phyloP scores from a whole-genome alignment of 1,284 basidiomycete species.

The Heterobasidion irregulare region DNA sequence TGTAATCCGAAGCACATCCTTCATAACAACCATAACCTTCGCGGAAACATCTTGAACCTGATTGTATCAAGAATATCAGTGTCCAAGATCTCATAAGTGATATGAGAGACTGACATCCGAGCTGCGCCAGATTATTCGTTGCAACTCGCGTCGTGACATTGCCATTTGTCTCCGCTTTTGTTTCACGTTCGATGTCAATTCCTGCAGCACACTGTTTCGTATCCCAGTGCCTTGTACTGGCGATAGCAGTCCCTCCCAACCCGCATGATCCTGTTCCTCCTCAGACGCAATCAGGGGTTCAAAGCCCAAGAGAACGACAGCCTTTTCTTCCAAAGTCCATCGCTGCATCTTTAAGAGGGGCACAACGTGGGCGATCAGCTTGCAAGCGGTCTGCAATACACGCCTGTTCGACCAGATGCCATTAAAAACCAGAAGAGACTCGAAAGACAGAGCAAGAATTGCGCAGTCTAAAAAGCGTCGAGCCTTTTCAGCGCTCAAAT shows the following conservation, averaged over 20 bases:
- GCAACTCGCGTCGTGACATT: conserved; percentile 24
- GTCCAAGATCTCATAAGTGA: neutral
- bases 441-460: conserved; percentile 57
- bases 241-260: conserved; percentile 49
- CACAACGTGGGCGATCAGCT: conserved; percentile 37
- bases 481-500: conserved; percentile 50
- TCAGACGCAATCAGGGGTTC: conserved; percentile 44
- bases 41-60: conserved; percentile 52
- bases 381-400: conserved; percentile 55
- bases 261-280: conserved; percentile 18
- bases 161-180: conserved; percentile 6
- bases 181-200: conserved; percentile 20
- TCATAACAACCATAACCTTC: conserved; percentile 28
- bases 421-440: conserved; percentile 56
- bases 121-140: conserved; percentile 51
- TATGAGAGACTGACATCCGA: conserved; percentile 40
- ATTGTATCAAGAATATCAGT: neutral
- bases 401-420: conserved; percentile 49
- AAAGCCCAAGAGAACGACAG: conserved; percentile 54
- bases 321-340: conserved; percentile 57
- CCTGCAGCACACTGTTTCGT: conserved; percentile 38
- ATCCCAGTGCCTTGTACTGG: conserved; percentile 66
- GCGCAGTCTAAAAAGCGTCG: conserved; percentile 64
- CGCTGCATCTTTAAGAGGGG: conserved; percentile 32
- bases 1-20: conserved; percentile 24